Evolutionary conservation across 345 rosid genomes (phyloP), one percentile per base, ranked within the genome.

Genomic region (Iberis pinnata): DNA sequence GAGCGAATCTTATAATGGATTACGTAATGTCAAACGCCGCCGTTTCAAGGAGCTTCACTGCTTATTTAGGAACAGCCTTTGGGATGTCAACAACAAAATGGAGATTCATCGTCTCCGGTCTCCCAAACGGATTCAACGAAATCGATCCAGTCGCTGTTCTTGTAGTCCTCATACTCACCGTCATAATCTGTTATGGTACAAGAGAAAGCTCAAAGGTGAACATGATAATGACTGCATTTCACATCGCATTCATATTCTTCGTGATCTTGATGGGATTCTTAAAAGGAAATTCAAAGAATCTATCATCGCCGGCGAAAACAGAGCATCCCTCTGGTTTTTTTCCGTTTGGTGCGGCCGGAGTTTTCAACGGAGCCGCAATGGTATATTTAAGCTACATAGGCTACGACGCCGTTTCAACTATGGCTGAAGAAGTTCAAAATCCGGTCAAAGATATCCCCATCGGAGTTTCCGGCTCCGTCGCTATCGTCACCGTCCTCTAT

Each of bases 11-110:
- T 4, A 58, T 90, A 43, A 66, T 80, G 81, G 98, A 90, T 43
- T 90, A 90, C 70, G 95, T 87, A 47, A 62, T 79, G 78, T 90
- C 98, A 12, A 90, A 90, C 77, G 98, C 98, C 16, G 98, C 95
- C 9, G 83, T 90, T 0, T 84, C 96, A 0, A 73, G 96, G 49
- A 60, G 95, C 67, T 79, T 87, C 75, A 76, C 96, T 0, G 72
- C 87, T 6, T 90, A 87, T 20, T 49, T 87, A 5, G 90, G 81
- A 35, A 49, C 89, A 0, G 89, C 95, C 2, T 63, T 90, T 33
- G 98, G 98, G 22, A 54, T 80, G 53, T 72, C 95, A 51, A 65
- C 84, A 1, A n/a, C 83, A 0, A 80, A 79, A 49, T 87, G 94
- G 96, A 51, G 96, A 32, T 38, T 84, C 39, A 22, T 63, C 4